Conservation (phyloP, 2,329 filamentous ascomycete genomes). For the Talaromyces sp. region DNA sequence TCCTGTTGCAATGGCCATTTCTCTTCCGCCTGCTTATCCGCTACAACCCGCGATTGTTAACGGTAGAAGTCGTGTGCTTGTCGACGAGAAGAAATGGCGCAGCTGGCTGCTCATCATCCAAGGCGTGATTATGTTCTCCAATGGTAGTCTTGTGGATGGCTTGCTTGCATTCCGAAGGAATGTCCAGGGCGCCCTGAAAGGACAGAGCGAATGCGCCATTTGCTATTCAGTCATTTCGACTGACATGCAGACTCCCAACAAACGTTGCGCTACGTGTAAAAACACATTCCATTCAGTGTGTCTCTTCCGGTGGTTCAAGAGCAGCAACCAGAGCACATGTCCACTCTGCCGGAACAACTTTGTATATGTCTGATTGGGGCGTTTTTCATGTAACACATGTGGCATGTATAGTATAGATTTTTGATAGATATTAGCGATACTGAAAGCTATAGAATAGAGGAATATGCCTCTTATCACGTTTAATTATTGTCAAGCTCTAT, state of each 20-base stretch:
- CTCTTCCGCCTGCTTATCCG: slow-evolving; percentile 75
- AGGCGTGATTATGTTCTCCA: slow-evolving; percentile 88
- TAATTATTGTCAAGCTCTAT: neutral
- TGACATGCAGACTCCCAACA: slow-evolving; percentile 86
- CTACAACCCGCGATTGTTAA: slow-evolving; percentile 71
- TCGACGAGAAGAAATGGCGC: slow-evolving; percentile 88
- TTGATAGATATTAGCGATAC: slow-evolving; percentile 1
- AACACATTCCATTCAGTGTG: slow-evolving; percentile 88
- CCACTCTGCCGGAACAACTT: slow-evolving; percentile 90
- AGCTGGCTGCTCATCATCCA: slow-evolving; percentile 84
- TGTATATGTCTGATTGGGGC: slow-evolving; percentile 43
- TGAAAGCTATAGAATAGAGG: neutral
- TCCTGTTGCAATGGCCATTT: slow-evolving; percentile 73
- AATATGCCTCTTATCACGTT: neutral
- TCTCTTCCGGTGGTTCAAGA: slow-evolving; percentile 96
- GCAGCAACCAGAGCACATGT: slow-evolving; percentile 83
- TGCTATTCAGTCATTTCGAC: slow-evolving; percentile 91
- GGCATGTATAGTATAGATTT: slow-evolving; percentile 9
- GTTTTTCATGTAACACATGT: neutral
- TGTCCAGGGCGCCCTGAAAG: slow-evolving; percentile 80
- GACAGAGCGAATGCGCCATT: slow-evolving; percentile 91
- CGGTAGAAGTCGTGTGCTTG: slow-evolving; percentile 75
- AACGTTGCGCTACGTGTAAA: slow-evolving; percentile 86
- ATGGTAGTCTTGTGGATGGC: slow-evolving; percentile 82
- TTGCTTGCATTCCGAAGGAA: slow-evolving; percentile 81